Evolutionary conservation across 306 rosid species (phyloP).

Genomic region (Fragaria nilgerrensis): DNA sequence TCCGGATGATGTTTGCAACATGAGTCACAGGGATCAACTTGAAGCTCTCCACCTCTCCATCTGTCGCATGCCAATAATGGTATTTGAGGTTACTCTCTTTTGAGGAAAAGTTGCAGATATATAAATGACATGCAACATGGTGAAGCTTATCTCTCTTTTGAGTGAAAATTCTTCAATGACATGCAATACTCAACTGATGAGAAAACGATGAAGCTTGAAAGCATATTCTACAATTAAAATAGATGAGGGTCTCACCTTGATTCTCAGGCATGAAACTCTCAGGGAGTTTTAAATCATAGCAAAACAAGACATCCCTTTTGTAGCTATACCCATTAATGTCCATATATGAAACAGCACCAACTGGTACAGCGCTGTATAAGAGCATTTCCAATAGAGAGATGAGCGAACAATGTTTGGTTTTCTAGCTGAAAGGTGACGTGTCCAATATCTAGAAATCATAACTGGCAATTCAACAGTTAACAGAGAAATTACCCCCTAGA

Average conservation of each 20-base stretch:
- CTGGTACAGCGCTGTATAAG: conserved; percentile 64
- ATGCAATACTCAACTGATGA: neutral
- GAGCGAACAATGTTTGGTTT: neutral
- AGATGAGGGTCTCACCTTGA: conserved; percentile 48
- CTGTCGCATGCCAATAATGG: conserved; percentile 38
- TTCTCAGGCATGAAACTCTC: conserved; percentile 68
- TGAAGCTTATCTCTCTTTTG: too few species aligned
- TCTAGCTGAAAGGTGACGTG: neutral
- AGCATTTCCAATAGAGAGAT: conserved; percentile 11
- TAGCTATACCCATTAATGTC: conserved; percentile 73
- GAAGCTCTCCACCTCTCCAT: conserved; percentile 92
- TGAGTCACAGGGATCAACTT: conserved; percentile 58
- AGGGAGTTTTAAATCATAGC: conserved; percentile 87
- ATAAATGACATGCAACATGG: neutral
- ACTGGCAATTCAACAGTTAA: neutral
- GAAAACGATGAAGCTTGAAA: neutral
- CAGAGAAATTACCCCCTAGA: conserved; percentile 50
- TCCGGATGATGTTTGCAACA: conserved; percentile 66
- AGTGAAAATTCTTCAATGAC: neutral
- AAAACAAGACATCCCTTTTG: conserved; percentile 78
- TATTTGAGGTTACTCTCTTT: neutral
- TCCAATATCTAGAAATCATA: neutral
- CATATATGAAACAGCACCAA: conserved; percentile 73
- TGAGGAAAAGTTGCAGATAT: neutral
- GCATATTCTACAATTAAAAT: conserved; percentile 10